These are phyloP conservation scores for Gossypium davidsonii DNA, from an alignment of 441 rosid species.

Conservation along the genomic window DNA sequence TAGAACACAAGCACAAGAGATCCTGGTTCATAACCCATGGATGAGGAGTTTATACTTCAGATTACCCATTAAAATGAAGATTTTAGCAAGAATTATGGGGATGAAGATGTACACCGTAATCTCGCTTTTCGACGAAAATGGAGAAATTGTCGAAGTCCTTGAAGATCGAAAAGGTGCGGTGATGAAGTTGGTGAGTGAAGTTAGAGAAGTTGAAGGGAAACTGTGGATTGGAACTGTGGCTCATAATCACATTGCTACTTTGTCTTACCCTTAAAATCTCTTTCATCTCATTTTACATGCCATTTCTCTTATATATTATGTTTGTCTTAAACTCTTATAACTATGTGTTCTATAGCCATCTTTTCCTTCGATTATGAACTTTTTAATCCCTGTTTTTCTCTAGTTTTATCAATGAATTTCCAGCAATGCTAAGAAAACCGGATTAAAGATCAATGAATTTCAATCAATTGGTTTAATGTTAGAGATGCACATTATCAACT, in stretches of 20 bases:
- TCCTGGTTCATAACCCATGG: slow-evolving; percentile 74
- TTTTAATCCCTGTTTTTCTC: not conserved
- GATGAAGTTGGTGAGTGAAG: slow-evolving; percentile 92
- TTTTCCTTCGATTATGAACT: not conserved
- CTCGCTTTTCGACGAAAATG: slow-evolving; percentile 49
- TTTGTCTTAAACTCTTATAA: not conserved
- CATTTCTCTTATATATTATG: not conserved
- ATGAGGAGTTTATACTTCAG: slow-evolving; percentile 32
- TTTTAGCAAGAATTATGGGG: slow-evolving; percentile 71
- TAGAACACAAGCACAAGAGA: slow-evolving; percentile 70
- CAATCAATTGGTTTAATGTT: too few relatives aligned
- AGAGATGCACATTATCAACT: too few relatives aligned
- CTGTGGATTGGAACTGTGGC: slow-evolving; percentile 97
- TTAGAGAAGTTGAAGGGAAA: slow-evolving; percentile 72
- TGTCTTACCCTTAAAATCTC: slow-evolving; percentile 46
- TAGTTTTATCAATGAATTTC: not conserved
- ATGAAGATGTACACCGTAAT: slow-evolving; percentile 89
- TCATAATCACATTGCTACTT: slow-evolving; percentile 85
- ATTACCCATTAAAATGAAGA: slow-evolving; percentile 56
- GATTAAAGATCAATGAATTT: not conserved
- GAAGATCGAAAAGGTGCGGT: slow-evolving; percentile 80
- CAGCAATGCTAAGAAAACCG: not conserved
- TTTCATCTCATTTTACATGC: not conserved
- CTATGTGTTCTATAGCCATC: not conserved
- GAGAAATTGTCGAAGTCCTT: slow-evolving; percentile 69